A percentile compares a stretch with the other conserved stretches of the same genome.
phyloP scores from a whole-genome alignment of 192 early-diverging fungal genomes.

The Mortierella claussenii region DNA sequence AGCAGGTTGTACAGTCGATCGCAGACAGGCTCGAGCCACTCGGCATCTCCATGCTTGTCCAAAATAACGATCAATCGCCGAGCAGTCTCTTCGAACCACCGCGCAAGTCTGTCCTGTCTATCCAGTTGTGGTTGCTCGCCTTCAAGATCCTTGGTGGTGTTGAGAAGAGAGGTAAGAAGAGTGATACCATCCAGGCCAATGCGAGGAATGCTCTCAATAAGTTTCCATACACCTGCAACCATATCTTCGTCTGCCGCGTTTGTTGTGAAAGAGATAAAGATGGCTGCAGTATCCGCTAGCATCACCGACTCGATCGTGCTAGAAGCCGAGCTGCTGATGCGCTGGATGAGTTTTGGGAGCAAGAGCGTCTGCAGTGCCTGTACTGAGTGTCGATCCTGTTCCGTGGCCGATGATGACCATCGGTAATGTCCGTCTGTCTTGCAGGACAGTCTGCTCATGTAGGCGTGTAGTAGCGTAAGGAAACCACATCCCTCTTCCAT shows the following conservation, averaged over 20 bases:
- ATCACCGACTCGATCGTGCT: conserved; percentile 10
- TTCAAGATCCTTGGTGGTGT: conserved; percentile 8
- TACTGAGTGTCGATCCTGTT: conserved; percentile 33
- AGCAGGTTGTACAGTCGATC: conserved; percentile 31
- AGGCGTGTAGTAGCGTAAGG: conserved; percentile 31
- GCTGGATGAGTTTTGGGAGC: conserved; percentile 18
- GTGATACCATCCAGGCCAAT: conserved; percentile 31
- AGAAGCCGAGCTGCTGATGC: conserved; percentile 7
- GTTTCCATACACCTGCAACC: conserved; percentile 14
- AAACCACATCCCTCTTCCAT: conserved; percentile 25
- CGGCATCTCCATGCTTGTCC: conserved; percentile 36
- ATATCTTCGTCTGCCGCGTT: conserved; percentile 12
- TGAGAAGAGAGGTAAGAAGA: conserved; percentile 22
- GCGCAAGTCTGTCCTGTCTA: conserved; percentile 25
- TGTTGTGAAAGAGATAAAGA: conserved; percentile 28
- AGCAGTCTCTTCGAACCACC: conserved; percentile 40
- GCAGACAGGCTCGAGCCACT: conserved; percentile 45
- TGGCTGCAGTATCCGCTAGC: conserved; percentile 19
- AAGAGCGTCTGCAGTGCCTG: conserved; percentile 12
- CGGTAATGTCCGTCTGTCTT: background rate
- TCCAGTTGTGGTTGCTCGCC: conserved; percentile 12
- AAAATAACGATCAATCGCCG: conserved; percentile 25
- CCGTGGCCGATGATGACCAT: conserved; percentile 33
- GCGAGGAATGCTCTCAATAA: conserved; percentile 30
- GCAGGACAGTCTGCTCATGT: conserved; percentile 20